A percentile compares a stretch with the other conserved stretches of the same genome.
Evolutionary conservation across 768 basidiomycete species (phyloP).

Genomic region (Russula foetens): DNA sequence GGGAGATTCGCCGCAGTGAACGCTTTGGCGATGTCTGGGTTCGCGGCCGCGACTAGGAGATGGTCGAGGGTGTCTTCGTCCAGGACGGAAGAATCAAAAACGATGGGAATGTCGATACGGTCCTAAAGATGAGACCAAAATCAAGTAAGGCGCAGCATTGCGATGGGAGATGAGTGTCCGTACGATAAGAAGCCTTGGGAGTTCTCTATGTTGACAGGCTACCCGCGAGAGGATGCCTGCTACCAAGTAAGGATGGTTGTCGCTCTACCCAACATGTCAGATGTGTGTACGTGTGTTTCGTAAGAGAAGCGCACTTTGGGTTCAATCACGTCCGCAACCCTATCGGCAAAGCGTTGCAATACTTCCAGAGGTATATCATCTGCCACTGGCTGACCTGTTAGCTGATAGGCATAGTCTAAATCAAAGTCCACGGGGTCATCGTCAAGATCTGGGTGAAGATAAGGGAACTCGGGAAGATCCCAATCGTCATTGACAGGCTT

Average conservation of each 20-base stretch:
- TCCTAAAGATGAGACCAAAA: constrained; percentile 32
- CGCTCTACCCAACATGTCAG: constrained; percentile 31
- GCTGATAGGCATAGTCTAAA: constrained; percentile 47
- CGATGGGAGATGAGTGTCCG: constrained; percentile 24
- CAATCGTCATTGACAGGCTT: constrained; percentile 76
- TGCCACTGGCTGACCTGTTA: constrained; percentile 48
- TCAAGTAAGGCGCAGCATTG: neutral
- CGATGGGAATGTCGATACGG: constrained; percentile 42
- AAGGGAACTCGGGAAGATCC: constrained; percentile 67
- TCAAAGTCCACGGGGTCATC: constrained; percentile 45
- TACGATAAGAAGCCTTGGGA: constrained; percentile 40
- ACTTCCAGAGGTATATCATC: constrained; percentile 46
- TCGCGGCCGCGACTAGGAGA: constrained; percentile 58
- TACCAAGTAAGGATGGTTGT: constrained; percentile 49
- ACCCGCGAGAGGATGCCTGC: constrained; percentile 55
- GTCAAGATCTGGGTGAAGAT: constrained; percentile 55
- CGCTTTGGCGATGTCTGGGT: constrained; percentile 52
- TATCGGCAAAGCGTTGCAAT: constrained; percentile 47
- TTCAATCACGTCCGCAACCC: constrained; percentile 45
- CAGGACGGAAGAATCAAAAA: constrained; percentile 47
- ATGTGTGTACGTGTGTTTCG: too few relatives aligned
- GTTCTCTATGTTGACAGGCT: constrained; percentile 53
- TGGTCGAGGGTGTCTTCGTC: constrained; percentile 48
- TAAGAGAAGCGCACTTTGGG: constrained; percentile 40
- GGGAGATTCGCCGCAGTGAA: constrained; percentile 39